phyloP scores from a whole-genome alignment of 768 basidiomycete genomes.

The Calocera cornea region DNA sequence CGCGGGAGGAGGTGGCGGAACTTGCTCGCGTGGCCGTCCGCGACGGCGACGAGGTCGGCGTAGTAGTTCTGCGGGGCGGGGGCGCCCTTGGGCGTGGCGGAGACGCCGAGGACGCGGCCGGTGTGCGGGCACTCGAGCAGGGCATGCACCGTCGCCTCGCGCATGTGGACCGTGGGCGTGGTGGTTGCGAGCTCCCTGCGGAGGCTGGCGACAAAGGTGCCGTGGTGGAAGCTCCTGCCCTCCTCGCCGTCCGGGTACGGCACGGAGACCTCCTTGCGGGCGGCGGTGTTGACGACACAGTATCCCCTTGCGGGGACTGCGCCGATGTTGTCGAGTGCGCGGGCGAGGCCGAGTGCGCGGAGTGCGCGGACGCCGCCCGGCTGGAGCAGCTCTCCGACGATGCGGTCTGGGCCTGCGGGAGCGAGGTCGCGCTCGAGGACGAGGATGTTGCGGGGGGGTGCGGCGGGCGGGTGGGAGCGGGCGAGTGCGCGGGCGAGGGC shows the following conservation, averaged over 20 bases:
- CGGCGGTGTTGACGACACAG: constrained; percentile 46
- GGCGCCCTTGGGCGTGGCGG: constrained; percentile 35
- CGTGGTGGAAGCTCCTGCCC: constrained; percentile 89
- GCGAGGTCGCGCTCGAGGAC: constrained; percentile 82
- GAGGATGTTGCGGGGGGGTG: constrained; percentile 58
- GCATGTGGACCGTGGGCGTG: constrained; percentile 51
- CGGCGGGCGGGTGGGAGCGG: constrained; percentile 19
- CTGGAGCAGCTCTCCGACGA: constrained; percentile 93
- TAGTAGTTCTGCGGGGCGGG: constrained; percentile 35
- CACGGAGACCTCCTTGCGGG: constrained; percentile 61
- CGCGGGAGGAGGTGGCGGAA: constrained; percentile 54
- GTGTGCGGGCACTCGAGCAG: constrained; percentile 47
- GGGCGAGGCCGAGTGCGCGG: constrained; percentile 58
- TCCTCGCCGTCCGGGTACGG: constrained; percentile 66
- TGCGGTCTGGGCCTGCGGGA: constrained; percentile 67
- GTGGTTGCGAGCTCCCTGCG: constrained; percentile 51
- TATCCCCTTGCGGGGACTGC: constrained; percentile 75
- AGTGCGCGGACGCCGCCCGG: constrained; percentile 78
- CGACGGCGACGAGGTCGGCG: constrained; percentile 72
- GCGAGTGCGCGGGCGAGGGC: constrained; percentile 79
- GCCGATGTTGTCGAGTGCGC: constrained; percentile 74
- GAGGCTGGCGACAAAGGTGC: constrained; percentile 69
- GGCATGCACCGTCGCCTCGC: constrained; percentile 68
- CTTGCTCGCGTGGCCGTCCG: constrained; percentile 92
- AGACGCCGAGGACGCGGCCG: constrained; percentile 51